A percentile compares a stretch with the other conserved stretches of the same genome.
phyloP scores from a whole-genome alignment of 441 rosid genomes.

The Caryocar brasiliense region DNA sequence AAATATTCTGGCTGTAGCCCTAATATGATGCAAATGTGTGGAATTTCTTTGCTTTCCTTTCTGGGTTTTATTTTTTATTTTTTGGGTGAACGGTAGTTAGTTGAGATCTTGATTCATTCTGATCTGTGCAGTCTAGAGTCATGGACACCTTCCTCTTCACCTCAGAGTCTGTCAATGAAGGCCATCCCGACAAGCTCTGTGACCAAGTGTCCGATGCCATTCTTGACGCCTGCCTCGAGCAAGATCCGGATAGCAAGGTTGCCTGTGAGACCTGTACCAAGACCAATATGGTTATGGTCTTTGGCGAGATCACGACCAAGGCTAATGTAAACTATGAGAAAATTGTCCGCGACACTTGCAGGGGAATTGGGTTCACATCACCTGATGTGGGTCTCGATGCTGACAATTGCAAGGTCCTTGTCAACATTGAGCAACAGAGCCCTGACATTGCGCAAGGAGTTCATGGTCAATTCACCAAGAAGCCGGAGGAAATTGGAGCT shows the following conservation, averaged over 20 bases:
- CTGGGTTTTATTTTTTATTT: not conserved
- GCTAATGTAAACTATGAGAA: constrained; percentile 65
- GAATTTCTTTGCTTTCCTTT: no score
- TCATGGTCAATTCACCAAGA: constrained; percentile 66
- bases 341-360: constrained; percentile 63
- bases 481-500: constrained; percentile 79
- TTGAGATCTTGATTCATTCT: not conserved
- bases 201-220: constrained; percentile 80
- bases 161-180: constrained; percentile 78
- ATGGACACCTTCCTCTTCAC: constrained; percentile 83
- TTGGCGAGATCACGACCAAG: constrained; percentile 74
- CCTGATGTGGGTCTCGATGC: constrained; percentile 78
- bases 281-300: constrained; percentile 86
- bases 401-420: constrained; percentile 62
- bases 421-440: constrained; percentile 71
- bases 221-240: constrained; percentile 74
- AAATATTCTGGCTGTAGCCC: no score
- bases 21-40: no score
- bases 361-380: constrained; percentile 59
- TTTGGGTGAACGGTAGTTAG: not conserved
- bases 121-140: constrained; percentile 10
- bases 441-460: constrained; percentile 83
- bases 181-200: constrained; percentile 80
- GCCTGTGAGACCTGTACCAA: constrained; percentile 81
- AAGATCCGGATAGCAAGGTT: constrained; percentile 81